Base-by-base conservation (phyloP, 176 grass and related monocot genomes). In the Eleusine coracana region DNA sequence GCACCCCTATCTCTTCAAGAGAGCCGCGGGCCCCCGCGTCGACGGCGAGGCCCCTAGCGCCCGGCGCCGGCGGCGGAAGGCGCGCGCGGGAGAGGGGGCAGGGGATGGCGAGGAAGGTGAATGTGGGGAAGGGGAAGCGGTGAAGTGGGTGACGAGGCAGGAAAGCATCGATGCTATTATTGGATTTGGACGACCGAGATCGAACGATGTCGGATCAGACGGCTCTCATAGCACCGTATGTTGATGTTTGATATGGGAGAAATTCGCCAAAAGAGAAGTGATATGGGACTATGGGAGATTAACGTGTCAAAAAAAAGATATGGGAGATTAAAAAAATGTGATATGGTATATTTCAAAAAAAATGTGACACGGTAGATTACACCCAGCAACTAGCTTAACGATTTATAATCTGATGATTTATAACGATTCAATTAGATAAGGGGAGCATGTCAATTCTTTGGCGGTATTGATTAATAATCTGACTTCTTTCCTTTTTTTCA, bases 161-260 rank as follows among this genome's bases (percentile, higher is more conserved):
- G 21, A 37, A 71, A 51, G 55, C 86, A 31, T 74, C 69, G 39
- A 56, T 80, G 81, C 10, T 27, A n/a, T 7, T 18, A 3, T 18
- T 73, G 59, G 86, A 83, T 15, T 25, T 83, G 68, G 86, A 88
- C 14, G 82, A 65, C 2, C 77, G 45, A 25, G 82, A 81, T 71
- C 71, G 1, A 18, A 14, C 16, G 10, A 14, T 5, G 25, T 0
- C 1, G 6, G 34, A 89, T 85, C 87, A 74, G 63, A 80, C 62
- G 87, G 82, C 5, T 1, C 3, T 56, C 18, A 21, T 56, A 17
- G 52, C 52, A 18, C 18, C 17, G 3, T 56, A 7, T 56, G 52
- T 56, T 21, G 16, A 56, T 20, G 52, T 21, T 54, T 54, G 51
- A 5, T 54, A 34, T 34, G 31, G 31, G 31, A 34, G 31, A 34